Conservation (phyloP, 495 filamentous ascomycete species). For the Hamigera avellanea region DNA sequence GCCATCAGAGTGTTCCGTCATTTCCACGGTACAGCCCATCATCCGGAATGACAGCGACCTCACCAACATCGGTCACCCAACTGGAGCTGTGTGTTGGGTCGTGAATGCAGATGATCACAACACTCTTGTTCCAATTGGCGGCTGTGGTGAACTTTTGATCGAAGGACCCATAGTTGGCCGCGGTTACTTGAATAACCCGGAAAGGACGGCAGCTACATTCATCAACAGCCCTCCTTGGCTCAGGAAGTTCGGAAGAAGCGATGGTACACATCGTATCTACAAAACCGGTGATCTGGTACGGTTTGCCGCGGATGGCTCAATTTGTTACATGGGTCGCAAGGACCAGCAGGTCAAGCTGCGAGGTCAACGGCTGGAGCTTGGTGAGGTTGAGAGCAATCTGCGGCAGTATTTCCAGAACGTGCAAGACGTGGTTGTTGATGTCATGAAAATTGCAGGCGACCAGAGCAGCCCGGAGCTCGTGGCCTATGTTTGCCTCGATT, state of each 20-base stretch:
- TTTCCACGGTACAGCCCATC: slow-evolving; percentile 6
- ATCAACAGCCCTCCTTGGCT: slow-evolving; percentile 7
- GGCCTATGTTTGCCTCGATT: too few relatives aligned
- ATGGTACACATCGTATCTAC: background rate
- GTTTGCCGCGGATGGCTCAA: background rate
- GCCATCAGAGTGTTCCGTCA: slow-evolving; percentile 27
- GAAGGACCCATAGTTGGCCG: slow-evolving; percentile 22
- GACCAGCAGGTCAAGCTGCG: slow-evolving; percentile 14
- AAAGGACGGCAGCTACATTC: slow-evolving; percentile 18
- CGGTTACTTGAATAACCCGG: slow-evolving; percentile 26
- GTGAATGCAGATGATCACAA: slow-evolving; percentile 19
- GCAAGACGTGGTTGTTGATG: too few relatives aligned
- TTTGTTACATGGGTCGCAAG: slow-evolving; percentile 17
- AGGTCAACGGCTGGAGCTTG: slow-evolving; percentile 1
- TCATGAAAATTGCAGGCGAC: too few relatives aligned
- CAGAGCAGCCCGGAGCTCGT: too few relatives aligned
- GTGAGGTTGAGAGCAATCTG: background rate
- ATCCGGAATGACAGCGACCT: background rate
- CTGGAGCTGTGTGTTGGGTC: slow-evolving; percentile 29
- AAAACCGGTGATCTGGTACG: slow-evolving; percentile 1
- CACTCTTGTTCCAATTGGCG: slow-evolving; percentile 19
- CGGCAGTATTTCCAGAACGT: background rate
- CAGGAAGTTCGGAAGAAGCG: background rate
- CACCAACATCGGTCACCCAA: slow-evolving; percentile 21
- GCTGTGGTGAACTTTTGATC: slow-evolving; percentile 25